These are phyloP conservation scores for Akanthomyces dipterigenus DNA, from an alignment of 2,329 filamentous ascomycete genomes.

Conservation along the genomic window DNA sequence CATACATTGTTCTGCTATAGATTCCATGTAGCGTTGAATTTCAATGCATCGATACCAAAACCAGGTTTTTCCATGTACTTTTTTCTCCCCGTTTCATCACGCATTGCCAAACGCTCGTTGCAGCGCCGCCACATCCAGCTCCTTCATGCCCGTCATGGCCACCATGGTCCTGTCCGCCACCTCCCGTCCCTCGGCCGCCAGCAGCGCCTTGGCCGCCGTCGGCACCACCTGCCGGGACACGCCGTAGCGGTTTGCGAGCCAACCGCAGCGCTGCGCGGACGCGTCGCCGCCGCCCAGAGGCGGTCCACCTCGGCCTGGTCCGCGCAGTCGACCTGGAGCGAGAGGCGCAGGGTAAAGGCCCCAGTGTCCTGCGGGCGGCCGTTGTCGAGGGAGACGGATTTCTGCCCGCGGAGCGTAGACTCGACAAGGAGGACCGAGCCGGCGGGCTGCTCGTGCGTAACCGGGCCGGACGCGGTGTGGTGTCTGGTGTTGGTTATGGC, in stretches of 20 bases:
- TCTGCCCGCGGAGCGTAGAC: constrained; percentile 20
- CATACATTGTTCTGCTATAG: neutral
- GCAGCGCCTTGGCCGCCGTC: constrained; percentile 26
- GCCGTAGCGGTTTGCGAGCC: constrained; percentile 39
- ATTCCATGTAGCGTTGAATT: constrained; percentile 1
- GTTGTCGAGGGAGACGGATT: constrained; percentile 37
- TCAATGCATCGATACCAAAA: neutral
- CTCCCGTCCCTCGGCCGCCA: constrained; percentile 28
- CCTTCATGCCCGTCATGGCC: constrained; percentile 14
- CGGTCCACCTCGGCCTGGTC: constrained; percentile 41
- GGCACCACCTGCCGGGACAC: constrained; percentile 42
- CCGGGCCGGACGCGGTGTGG: constrained; percentile 24
- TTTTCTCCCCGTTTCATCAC: neutral
- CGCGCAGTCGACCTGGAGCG: constrained; percentile 37
- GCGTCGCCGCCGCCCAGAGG: constrained; percentile 37
- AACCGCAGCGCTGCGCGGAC: constrained; percentile 34
- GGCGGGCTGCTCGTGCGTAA: constrained; percentile 11
- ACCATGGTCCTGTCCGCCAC: constrained; percentile 17
- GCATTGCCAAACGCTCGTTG: constrained; percentile 6
- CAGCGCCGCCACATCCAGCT: constrained; percentile 4
- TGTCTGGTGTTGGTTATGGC: constrained; percentile 26
- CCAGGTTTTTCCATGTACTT: neutral
- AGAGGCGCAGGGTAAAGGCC: constrained; percentile 34
- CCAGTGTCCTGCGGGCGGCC: constrained; percentile 26
- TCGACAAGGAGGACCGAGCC: constrained; percentile 2